Base-by-base conservation (phyloP, 176 grass and related monocot species). In the Aegilops tauschii region DNA sequence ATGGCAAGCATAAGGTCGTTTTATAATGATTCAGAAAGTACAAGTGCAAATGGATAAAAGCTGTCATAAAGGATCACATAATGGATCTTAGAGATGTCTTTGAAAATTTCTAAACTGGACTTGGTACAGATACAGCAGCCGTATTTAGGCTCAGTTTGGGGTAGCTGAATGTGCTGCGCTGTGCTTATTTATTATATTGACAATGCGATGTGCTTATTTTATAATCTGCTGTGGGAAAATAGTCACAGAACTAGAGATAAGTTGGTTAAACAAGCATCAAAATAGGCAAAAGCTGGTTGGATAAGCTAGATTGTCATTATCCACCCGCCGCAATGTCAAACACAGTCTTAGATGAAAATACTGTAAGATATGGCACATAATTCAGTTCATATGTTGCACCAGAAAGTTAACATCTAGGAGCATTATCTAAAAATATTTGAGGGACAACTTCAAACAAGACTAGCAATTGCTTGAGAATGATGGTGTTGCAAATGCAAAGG, bases 381-480 rank as follows among this genome's bases (percentile, higher is more conserved):
- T 88, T 64, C 29, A 83, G 13, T 70, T 78, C 54, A 83, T 62
- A 78, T 20, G 68, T 63, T 83, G 74, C 6, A 29, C 44, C 8
- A 25, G 61, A 71, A 62, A 17, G 36, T 7, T 29, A 61, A 49
- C 3, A 63, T 79, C n/a, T 62, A 63, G 16, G 64, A 61, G 6
- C 18, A 50, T 16, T 69, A 75, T 29, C n/a, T 63, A 78, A 66
- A 69, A 69, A 20, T 69, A 3, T 10, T 42, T 36, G 29, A 44
- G 0, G 27, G 73, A 35, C 44, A 54, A 79, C 21, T 83, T 32
- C 29, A 83, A 83, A 54, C 58, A 73, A 20, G 13, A 61, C 12
- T 27, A 52, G 66, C 17, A 42, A 52, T 69, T 65, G 40, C 61
- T 66, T 59, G 37, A 73, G 2, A n/a, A 44, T 31, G 29, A 67